These are phyloP conservation scores for Daldinia caldariorum DNA, from an alignment of 495 filamentous ascomycete species.

Conservation along the genomic window DNA sequence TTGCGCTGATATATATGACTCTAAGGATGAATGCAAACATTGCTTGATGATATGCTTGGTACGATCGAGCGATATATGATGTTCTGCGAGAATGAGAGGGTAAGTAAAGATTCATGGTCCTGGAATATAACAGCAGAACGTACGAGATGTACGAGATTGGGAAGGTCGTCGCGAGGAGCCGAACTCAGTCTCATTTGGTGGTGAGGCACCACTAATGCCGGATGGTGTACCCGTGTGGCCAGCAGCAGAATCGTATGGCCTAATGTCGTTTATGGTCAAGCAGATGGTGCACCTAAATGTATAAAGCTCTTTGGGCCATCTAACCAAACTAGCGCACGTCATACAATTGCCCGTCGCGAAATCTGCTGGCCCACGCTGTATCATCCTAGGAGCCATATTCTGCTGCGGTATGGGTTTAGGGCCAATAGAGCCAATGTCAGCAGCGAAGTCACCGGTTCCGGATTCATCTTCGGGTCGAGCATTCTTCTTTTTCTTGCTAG, in stretches of 20 bases:
- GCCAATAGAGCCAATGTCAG: constrained; percentile 38
- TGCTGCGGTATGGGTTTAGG: constrained; percentile 42
- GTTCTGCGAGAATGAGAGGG: constrained; percentile 36
- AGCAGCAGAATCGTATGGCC: constrained; percentile 50
- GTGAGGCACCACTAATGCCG: constrained; percentile 13
- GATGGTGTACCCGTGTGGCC: constrained; percentile 31
- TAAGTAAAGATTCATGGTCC: constrained; percentile 21
- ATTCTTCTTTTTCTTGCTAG: constrained; percentile 63
- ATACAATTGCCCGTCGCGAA: constrained; percentile 78
- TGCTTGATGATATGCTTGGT: constrained; percentile 40
- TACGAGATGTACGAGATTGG: constrained; percentile 38
- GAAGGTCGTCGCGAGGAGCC: constrained; percentile 21
- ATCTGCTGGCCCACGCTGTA: constrained; percentile 50
- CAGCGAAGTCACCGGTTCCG: constrained; percentile 44
- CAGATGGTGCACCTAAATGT: constrained; percentile 88
- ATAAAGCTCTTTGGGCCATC: constrained; percentile 80
- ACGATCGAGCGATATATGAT: constrained; percentile 43
- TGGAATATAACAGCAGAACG: constrained; percentile 19
- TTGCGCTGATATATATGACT: constrained; percentile 31
- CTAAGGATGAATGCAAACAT: constrained; percentile 43
- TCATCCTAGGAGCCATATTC: constrained; percentile 43
- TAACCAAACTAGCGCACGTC: constrained; percentile 82
- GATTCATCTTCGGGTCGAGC: constrained; percentile 26
- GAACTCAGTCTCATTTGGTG: constrained; percentile 25
- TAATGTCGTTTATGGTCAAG: constrained; percentile 85